Evolutionary conservation across 805 yeast species (phyloP), one percentile per base, ranked within the genome.

Genomic region (Metschnikowia hibisci): DNA sequence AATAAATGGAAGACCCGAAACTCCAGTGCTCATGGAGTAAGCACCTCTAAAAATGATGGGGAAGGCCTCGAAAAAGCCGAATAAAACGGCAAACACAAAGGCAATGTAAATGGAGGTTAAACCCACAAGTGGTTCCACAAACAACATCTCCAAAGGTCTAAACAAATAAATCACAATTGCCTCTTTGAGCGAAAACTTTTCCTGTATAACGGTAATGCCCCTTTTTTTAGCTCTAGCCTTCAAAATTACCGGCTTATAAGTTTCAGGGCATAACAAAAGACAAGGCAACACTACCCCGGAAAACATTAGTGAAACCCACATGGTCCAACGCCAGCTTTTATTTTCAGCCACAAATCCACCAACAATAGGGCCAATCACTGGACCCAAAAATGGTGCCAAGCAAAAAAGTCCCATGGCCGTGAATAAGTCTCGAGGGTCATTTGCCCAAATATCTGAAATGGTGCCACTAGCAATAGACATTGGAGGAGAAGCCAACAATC

Each of bases 391-490:
- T 1, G 56, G 55, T n/a, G 47, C 42, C 16, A 51, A 46, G 60
- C 90, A 82, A 65, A 84, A 86, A n/a, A 81, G 63, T 3, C 85
- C 77, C 81, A 85, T 77, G n/a, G 95, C 89, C 4, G 81, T 53
- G 12, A 88, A 84, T 57, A 81, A 64, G 57, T 80, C 79, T 32
- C 76, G 74, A 4, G 81, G 78, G 11, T 59, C 52, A 23, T 47
- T 45, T 13, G 47, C 75, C 81, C 90, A 88, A 37, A 87, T 63
- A 64, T 88, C 96, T 42, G 82, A 68, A 48, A 88, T 78, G 4
- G 93, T 81, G 50, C 96, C 96, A 41, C 90, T 88, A 10, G 88
- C 91, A 51, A 86, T 79, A 8, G 95, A 82, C 65, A 88, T 71
- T 2, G 90, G 88, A 3, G 93, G 95, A 1, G 90, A 81, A 1